Evolutionary conservation across 768 basidiomycete genomes (phyloP).

Genomic region (Coprinopsis marcescibilis): DNA sequence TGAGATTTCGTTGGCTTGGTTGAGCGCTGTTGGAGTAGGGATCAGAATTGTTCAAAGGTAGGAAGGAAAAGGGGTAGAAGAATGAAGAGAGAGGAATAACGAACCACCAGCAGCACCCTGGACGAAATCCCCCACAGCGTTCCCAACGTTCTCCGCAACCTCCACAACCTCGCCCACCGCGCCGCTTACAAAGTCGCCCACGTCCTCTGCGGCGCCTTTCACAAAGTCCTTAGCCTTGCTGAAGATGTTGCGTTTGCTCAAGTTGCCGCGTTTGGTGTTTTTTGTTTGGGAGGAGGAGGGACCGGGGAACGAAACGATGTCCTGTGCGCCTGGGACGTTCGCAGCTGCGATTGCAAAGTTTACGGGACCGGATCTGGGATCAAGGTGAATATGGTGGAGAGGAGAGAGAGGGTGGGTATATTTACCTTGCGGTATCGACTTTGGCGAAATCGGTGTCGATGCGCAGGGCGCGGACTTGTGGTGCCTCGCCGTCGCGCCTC

Average conservation of each 20-base stretch:
- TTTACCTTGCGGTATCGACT: constrained; percentile 9
- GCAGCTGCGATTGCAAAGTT: constrained; percentile 5
- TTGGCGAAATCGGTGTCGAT: constrained; percentile 29
- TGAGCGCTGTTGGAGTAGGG: background rate
- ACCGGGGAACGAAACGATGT: background rate
- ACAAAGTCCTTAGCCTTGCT: background rate
- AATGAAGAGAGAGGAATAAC: background rate
- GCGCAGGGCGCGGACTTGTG: constrained; percentile 27
- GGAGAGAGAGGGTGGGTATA: background rate
- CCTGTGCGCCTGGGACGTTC: constrained; percentile 13
- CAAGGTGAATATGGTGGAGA: background rate
- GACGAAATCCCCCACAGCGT: background rate
- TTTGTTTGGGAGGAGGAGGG: background rate
- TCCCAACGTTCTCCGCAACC: background rate
- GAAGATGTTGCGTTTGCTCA: background rate
- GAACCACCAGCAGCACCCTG: background rate
- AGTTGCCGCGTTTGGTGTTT: background rate
- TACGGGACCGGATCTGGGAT: constrained; percentile 6
- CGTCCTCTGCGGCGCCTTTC: background rate
- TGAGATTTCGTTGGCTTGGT: constrained; percentile 15
- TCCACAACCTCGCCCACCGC: background rate
- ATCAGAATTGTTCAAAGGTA: background rate
- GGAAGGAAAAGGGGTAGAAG: background rate
- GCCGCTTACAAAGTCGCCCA: background rate
- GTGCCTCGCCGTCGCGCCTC: constrained; percentile 15